These are phyloP conservation scores for Saccharomyces paradoxus DNA, from an alignment of 805 yeast species.

Conservation along the genomic window DNA sequence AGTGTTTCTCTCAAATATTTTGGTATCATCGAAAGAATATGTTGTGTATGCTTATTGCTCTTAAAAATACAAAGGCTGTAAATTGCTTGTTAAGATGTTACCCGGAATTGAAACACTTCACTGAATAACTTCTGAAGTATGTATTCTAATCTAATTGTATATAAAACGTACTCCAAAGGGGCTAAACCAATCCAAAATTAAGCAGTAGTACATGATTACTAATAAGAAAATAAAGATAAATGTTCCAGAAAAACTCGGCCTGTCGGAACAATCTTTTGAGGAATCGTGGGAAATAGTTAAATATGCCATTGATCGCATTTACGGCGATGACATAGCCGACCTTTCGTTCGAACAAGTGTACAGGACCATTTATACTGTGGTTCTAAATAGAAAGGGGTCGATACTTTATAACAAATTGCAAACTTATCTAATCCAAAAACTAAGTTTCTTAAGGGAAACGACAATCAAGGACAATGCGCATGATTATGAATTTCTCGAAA, in stretches of 20 bases:
- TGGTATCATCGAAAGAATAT: not conserved
- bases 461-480: conserved; percentile 7
- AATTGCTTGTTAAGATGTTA: not conserved
- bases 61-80: too few species aligned
- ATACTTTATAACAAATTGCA: conserved; percentile 10
- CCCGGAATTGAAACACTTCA: not conserved
- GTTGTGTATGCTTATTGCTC: not conserved
- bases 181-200: not conserved
- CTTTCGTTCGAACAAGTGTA: conserved; percentile 79
- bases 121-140: not conserved
- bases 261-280: conserved; percentile 42
- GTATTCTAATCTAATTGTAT: not conserved
- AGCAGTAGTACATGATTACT: not conserved
- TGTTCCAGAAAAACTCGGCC: conserved; percentile 48
- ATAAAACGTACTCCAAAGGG: not conserved
- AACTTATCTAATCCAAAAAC: conserved; percentile 7
- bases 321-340: conserved; percentile 59
- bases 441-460: conserved; percentile 4
- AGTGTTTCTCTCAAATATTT: not conserved
- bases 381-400: conserved; percentile 33
- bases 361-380: conserved; percentile 68
- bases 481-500: conserved; percentile 32
- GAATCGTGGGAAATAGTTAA: conserved; percentile 59
- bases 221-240: conserved; percentile 45
- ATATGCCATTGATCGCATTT: conserved; percentile 65